Percentiles rank a stretch among this genome's conserved stretches.
Conservation (phyloP, 2,329 filamentous ascomycete species). For the Alternaria ventricosa region DNA sequence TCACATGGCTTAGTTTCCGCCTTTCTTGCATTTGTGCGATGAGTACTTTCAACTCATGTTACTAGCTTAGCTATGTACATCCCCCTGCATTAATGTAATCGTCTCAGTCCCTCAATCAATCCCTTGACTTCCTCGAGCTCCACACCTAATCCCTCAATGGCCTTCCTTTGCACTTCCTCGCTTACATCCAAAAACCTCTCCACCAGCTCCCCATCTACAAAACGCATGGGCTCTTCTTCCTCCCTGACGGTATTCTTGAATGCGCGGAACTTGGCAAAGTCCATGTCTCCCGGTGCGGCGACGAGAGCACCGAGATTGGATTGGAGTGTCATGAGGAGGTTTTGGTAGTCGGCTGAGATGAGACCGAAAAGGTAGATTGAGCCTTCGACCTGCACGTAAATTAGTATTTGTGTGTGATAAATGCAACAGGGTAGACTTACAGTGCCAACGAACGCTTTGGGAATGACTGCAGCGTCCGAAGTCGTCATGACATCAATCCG, state of each 20-base stretch:
- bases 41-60: background rate
- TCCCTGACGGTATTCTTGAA: constrained; percentile 76
- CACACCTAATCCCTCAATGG: constrained; percentile 61
- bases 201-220: constrained; percentile 90
- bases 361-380: constrained; percentile 88
- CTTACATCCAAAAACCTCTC: constrained; percentile 80
- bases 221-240: constrained; percentile 78
- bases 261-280: constrained; percentile 81
- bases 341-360: constrained; percentile 74
- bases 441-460: constrained; percentile 86
- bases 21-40: background rate
- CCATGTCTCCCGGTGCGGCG: constrained; percentile 72
- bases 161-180: constrained; percentile 62
- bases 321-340: constrained; percentile 85
- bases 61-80: background rate
- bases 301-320: constrained; percentile 70
- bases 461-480: constrained; percentile 72
- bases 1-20: background rate
- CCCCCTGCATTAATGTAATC: constrained; percentile 48
- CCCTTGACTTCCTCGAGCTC: constrained; percentile 64
- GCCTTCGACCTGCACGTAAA: constrained; percentile 73
- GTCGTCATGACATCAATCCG: constrained; percentile 72
- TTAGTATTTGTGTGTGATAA: constrained; percentile 13
- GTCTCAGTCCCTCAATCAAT: constrained; percentile 64
- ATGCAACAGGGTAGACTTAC: constrained; percentile 59